These are phyloP conservation scores for Pseudocercospora eumusae DNA, from an alignment of 2,329 filamentous ascomycete species.

Conservation along the genomic window DNA sequence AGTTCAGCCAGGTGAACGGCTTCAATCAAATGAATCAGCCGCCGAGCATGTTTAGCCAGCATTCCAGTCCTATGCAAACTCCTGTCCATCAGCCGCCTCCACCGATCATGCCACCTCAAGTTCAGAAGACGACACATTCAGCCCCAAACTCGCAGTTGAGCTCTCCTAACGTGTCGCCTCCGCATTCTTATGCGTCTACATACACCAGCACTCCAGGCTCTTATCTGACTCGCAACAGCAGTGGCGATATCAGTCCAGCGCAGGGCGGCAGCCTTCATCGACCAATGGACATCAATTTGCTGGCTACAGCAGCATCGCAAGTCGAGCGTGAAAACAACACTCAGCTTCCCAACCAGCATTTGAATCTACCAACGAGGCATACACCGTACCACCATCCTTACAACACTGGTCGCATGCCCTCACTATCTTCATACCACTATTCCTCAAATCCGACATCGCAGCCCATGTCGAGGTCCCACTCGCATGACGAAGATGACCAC, in stretches of 20 bases:
- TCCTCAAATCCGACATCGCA: slow-evolving; percentile 55
- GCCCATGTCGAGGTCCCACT: slow-evolving; percentile 89
- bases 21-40: slow-evolving; percentile 23
- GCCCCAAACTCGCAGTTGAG: slow-evolving; percentile 82
- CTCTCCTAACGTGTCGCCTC: slow-evolving; percentile 95
- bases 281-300: slow-evolving; percentile 64
- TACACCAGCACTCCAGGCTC: slow-evolving; percentile 61
- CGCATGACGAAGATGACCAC: slow-evolving; percentile 78
- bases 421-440: slow-evolving; percentile 73
- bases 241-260: slow-evolving; percentile 50
- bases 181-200: slow-evolving; percentile 71
- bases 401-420: slow-evolving; percentile 66
- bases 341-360: slow-evolving; percentile 48
- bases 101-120: slow-evolving; percentile 14
- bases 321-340: slow-evolving; percentile 61
- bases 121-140: slow-evolving; percentile 76
- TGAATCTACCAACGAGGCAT: slow-evolving; percentile 37
- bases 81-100: slow-evolving; percentile 18
- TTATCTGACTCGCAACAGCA: slow-evolving; percentile 59
- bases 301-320: slow-evolving; percentile 69
- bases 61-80: slow-evolving; percentile 15
- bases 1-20: slow-evolving; percentile 20
- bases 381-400: slow-evolving; percentile 52
- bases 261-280: slow-evolving; percentile 43
- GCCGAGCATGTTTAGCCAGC: slow-evolving; percentile 15